Conservation (phyloP, 768 basidiomycete species). For the Boletales sp. region DNA sequence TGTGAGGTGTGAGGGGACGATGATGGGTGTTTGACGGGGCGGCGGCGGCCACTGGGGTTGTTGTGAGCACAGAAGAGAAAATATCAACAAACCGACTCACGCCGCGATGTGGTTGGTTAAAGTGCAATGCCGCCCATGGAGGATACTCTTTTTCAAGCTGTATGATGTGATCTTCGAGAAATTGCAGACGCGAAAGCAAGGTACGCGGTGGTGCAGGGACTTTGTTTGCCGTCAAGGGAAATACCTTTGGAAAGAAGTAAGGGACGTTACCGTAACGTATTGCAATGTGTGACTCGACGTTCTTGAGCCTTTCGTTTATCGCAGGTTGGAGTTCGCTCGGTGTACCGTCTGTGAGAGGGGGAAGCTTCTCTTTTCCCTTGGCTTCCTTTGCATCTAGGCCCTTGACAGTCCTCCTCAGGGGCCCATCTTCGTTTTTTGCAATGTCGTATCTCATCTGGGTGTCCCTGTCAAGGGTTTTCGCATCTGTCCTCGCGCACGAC, state of each 20-base stretch:
- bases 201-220: conserved; percentile 70
- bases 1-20: conserved; percentile 68
- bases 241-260: background rate
- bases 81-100: conserved; percentile 42
- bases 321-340: conserved; percentile 52
- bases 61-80: background rate
- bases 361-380: conserved; percentile 8
- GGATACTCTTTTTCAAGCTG: conserved; percentile 79
- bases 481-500: conserved; percentile 74
- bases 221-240: conserved; percentile 26
- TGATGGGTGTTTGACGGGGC: conserved; percentile 71
- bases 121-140: conserved; percentile 86
- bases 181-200: conserved; percentile 60
- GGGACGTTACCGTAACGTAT: conserved; percentile 62
- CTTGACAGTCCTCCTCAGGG: conserved; percentile 58
- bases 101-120: conserved; percentile 78
- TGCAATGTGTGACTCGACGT: conserved; percentile 69
- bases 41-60: conserved; percentile 74
- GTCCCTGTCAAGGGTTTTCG: conserved; percentile 67
- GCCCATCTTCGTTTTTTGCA: conserved; percentile 79
- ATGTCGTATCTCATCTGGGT: conserved; percentile 86
- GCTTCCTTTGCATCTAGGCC: conserved; percentile 13
- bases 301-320: conserved; percentile 58
- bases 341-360: conserved; percentile 21
- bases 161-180: conserved; percentile 74